phyloP scores from a whole-genome alignment of 148 eudicot genomes.

The Nyssa sinensis region DNA sequence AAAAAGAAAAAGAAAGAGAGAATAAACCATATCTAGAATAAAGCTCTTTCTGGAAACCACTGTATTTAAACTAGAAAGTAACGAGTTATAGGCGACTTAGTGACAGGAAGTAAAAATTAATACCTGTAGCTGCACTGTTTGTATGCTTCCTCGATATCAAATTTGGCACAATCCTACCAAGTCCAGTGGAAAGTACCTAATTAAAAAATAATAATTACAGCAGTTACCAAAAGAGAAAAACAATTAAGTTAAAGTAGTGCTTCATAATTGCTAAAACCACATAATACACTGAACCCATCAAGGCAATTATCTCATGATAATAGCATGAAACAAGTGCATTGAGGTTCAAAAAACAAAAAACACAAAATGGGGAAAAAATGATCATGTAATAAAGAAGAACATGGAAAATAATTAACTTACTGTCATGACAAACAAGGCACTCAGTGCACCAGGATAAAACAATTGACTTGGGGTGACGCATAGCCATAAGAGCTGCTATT shows the following conservation, averaged over 20 bases:
- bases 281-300: neutral
- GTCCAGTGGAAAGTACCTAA: slow-evolving; percentile 87
- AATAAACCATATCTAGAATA: neutral
- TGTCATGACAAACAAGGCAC: slow-evolving; percentile 97
- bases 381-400: neutral
- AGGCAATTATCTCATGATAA: neutral
- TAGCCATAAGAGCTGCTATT: slow-evolving; percentile 98
- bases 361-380: neutral
- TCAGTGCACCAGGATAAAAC: slow-evolving; percentile 92
- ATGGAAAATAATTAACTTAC: slow-evolving; percentile 39
- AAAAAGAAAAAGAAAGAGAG: neutral
- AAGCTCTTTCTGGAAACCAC: neutral
- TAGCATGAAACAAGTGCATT: neutral
- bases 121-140: slow-evolving; percentile 95
- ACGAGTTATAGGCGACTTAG: neutral
- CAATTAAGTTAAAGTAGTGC: neutral
- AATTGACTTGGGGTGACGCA: slow-evolving; percentile 96
- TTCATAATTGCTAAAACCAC: neutral
- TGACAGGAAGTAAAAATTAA: neutral
- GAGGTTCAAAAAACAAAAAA: neutral
- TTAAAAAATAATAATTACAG: neutral
- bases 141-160: slow-evolving; percentile 93
- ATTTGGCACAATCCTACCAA: slow-evolving; percentile 93
- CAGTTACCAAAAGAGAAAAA: slow-evolving; percentile 1
- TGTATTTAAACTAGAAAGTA: neutral